phyloP scores from a whole-genome alignment of 768 basidiomycete genomes.

The Boletellus ananiceps region DNA sequence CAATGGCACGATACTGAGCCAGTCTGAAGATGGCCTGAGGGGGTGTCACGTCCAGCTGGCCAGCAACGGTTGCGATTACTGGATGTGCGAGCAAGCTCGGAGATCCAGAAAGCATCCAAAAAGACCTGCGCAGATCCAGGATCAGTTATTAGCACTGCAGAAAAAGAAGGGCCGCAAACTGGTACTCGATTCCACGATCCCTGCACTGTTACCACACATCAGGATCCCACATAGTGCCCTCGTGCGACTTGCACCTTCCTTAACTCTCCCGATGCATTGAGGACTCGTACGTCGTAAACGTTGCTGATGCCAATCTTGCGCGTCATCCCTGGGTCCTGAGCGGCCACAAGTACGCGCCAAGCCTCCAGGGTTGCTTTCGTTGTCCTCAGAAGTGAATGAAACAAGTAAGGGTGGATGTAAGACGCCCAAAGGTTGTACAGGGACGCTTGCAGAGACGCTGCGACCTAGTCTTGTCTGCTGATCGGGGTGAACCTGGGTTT shows the following conservation, averaged over 20 bases:
- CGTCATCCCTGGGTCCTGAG: constrained; percentile 64
- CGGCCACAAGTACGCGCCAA: constrained; percentile 55
- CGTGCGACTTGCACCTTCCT: constrained; percentile 73
- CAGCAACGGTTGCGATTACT: constrained; percentile 40
- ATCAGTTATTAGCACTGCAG: neutral
- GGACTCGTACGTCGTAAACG: constrained; percentile 56
- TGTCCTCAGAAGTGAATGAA: constrained; percentile 70
- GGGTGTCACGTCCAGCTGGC: constrained; percentile 47
- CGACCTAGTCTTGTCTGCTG: constrained; percentile 63
- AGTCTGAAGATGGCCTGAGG: constrained; percentile 67
- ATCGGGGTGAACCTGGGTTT: constrained; percentile 61
- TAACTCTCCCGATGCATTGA: constrained; percentile 43
- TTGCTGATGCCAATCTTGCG: constrained; percentile 73
- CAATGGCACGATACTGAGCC: constrained; percentile 66
- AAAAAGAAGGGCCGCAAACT: constrained; percentile 39
- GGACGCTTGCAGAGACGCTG: constrained; percentile 57
- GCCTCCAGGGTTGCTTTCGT: constrained; percentile 60
- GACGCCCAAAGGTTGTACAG: constrained; percentile 59
- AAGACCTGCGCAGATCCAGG: constrained; percentile 47
- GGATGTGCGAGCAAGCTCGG: constrained; percentile 55
- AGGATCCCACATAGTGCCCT: constrained; percentile 73
- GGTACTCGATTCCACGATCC: constrained; percentile 62
- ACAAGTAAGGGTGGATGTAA: constrained; percentile 73
- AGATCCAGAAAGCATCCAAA: constrained; percentile 85
- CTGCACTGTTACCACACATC: constrained; percentile 62